These are phyloP conservation scores for Teunomyces pallodes DNA, from an alignment of 805 yeast genomes.

Conservation along the genomic window DNA sequence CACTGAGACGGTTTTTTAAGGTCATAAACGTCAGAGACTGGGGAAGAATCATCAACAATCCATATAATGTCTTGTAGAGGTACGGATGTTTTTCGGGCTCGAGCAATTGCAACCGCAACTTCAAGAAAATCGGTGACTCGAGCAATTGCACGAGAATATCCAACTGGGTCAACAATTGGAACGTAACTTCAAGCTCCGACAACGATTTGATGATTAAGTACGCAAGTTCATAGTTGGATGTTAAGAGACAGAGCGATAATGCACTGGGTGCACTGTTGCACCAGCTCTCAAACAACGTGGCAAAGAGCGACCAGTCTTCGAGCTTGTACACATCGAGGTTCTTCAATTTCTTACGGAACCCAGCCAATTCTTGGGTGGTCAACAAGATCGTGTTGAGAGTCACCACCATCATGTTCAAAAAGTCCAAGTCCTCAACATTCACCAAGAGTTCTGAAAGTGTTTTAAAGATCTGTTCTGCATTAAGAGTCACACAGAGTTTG, in stretches of 20 bases:
- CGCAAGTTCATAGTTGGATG: constrained; percentile 87
- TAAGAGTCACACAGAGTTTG: constrained; percentile 75
- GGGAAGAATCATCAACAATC: constrained; percentile 88
- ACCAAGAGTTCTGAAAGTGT: constrained; percentile 75
- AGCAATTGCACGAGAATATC: constrained; percentile 86
- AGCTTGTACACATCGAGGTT: constrained; percentile 48
- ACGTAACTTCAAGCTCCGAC: constrained; percentile 77
- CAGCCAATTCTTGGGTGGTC: constrained; percentile 77
- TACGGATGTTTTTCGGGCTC: constrained; percentile 83
- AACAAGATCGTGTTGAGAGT: constrained; percentile 82
- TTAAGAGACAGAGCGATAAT: constrained; percentile 75
- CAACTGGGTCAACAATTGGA: constrained; percentile 77
- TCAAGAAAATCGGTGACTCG: constrained; percentile 90
- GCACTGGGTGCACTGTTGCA: constrained; percentile 88
- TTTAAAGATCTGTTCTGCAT: constrained; percentile 79
- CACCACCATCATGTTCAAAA: constrained; percentile 79
- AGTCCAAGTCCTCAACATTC: constrained; percentile 50
- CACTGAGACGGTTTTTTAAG: constrained; percentile 69
- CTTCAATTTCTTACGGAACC: constrained; percentile 64
- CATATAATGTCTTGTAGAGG: constrained; percentile 84
- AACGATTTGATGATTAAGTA: constrained; percentile 77
- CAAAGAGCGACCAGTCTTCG: constrained; percentile 68
- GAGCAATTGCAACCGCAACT: constrained; percentile 79
- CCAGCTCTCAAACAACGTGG: constrained; percentile 84
- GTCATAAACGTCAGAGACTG: constrained; percentile 89